These are phyloP conservation scores for Penicillium palitans DNA, from an alignment of 2,329 filamentous ascomycete species.

Conservation along the genomic window DNA sequence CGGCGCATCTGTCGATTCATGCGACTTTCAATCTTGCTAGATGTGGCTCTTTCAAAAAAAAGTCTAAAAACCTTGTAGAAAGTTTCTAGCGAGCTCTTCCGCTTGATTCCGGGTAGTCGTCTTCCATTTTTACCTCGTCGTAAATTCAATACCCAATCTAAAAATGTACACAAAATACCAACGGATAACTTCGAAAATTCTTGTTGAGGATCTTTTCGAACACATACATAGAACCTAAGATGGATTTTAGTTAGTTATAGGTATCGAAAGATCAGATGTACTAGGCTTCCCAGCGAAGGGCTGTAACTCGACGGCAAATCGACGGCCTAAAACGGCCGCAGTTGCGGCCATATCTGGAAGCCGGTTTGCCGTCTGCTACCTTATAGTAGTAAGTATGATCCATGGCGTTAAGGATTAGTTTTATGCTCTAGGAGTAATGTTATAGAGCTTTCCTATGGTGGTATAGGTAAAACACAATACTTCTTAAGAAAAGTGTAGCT, in stretches of 20 bases:
- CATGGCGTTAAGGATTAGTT: no score
- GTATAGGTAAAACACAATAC: no score
- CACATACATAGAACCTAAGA: slow-evolving; percentile 16
- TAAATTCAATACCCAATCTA: slow-evolving; percentile 22
- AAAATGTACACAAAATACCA: slow-evolving; percentile 21
- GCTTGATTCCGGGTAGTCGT: slow-evolving; percentile 10
- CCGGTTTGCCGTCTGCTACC: slow-evolving; percentile 15
- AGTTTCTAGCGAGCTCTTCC: neutral
- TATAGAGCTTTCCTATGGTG: no score
- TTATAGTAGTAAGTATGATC: no score
- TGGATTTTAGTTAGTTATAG: neutral
- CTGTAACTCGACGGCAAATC: slow-evolving; percentile 2
- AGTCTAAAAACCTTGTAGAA: neutral
- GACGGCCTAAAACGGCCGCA: slow-evolving; percentile 14
- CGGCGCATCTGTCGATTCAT: slow-evolving; percentile 16
- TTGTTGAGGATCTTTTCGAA: slow-evolving; percentile 19
- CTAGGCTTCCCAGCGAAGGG: no score
- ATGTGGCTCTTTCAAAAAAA: slow-evolving; percentile 12
- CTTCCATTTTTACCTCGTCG: slow-evolving; percentile 22
- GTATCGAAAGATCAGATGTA: no score
- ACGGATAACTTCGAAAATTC: slow-evolving; percentile 18
- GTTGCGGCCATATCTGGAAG: slow-evolving; percentile 14
- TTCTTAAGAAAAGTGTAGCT: no score
- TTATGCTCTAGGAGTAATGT: no score
- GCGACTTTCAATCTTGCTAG: slow-evolving; percentile 16